phyloP scores from a whole-genome alignment of 345 rosid species.

The Pistacia vera region DNA sequence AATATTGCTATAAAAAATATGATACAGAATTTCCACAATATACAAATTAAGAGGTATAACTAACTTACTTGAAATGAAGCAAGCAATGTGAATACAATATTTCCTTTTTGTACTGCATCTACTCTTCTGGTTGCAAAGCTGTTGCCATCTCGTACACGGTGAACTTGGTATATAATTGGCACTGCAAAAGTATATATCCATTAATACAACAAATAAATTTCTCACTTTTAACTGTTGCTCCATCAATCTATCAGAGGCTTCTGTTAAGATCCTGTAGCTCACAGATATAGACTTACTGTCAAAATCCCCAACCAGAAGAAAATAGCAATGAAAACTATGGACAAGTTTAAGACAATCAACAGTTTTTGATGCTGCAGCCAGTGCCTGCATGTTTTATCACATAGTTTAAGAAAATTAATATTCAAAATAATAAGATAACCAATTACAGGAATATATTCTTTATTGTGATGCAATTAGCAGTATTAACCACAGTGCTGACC shows the following conservation, averaged over 20 bases:
- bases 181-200: slow-evolving; percentile 46
- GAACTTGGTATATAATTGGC: slow-evolving; percentile 79
- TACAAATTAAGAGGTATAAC: slow-evolving; percentile 15
- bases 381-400: slow-evolving; percentile 61
- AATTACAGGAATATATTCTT: not conserved
- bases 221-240: not conserved
- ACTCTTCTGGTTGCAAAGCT: slow-evolving; percentile 91
- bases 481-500: slow-evolving; percentile 4
- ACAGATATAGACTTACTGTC: slow-evolving; percentile 53
- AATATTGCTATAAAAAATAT: not conserved
- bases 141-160: slow-evolving; percentile 89
- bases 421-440: slow-evolving; percentile 1
- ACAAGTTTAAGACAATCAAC: slow-evolving; percentile 88
- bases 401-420: slow-evolving; percentile 9
- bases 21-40: not conserved
- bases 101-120: slow-evolving; percentile 92
- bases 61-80: slow-evolving; percentile 88
- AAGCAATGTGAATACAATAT: slow-evolving; percentile 69
- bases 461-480: not conserved
- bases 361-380: slow-evolving; percentile 97
- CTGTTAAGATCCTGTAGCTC: slow-evolving; percentile 1
- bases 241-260: not conserved
- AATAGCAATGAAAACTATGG: slow-evolving; percentile 90
- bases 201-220: not conserved
- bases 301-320: slow-evolving; percentile 88